Evolutionary conservation across 2,329 filamentous ascomycete species (phyloP), one percentile per base, ranked within the genome.

Genomic region (Diaporthe vexans): DNA sequence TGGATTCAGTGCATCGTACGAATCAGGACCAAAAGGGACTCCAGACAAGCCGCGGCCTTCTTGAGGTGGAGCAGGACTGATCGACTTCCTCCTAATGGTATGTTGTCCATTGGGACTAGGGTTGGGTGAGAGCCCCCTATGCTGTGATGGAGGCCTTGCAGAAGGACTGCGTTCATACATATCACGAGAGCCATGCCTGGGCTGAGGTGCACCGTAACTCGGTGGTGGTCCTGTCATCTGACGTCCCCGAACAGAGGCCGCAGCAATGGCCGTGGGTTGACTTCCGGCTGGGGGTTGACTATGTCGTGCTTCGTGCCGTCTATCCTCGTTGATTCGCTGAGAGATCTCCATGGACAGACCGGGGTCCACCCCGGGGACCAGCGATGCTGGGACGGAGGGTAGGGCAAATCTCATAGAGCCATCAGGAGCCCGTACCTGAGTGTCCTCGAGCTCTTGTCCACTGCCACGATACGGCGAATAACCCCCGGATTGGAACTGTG

Each of bases 11-110:
- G 90, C 87, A 78, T 95, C 91, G 79, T 94, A 95, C 46, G 91
- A 92, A 80, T 95, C 94, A 0, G 94, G 94, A 0, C 91, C 90
- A 78, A 94, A 96, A 0, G 93, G 93, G 5, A 93, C 83, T 21
- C 88, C 89, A 2, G 92, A 93, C 7, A 90, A 78, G 67, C 89
- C 85, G 74, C 90, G 86, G 61, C 85, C 81, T 61, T 84, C 86
- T 71, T 83, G 81, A 51, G 81, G 86, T 29, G 93, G 93, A 1
- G 90, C 89, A 3, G 94, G 93, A 78, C 93, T 95, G 43, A 95
- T 90, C 1, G 93, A 95, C 51, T 95, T 95, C 70, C 94, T 90
- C 75, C 85, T 87, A 76, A 91, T 91, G 46, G 88, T 90, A 76
- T 89, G 88, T 77, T 87, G 81, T 77, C 85, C 80, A 77, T 82